Percentiles rank a stretch among this genome's conserved stretches.
Conservation (phyloP, 176 grass and related monocot species). For the sorghum (Sorghum bicolor) region Sorghum_bicolor_NCBIv3 NC_012876.2:65075501-65076000, state of each 20-base stretch:
- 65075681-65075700: background rate
- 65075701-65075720: background rate
- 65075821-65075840: conserved; percentile 79
- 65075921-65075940: background rate
- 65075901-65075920: background rate
- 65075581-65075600: background rate
- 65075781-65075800: conserved; percentile 37
- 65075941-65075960: background rate
- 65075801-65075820: conserved; percentile 74
- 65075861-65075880: conserved; percentile 50
- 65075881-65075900: background rate
- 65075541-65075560: too few relatives aligned
- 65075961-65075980: background rate
- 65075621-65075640: background rate
- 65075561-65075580: background rate
- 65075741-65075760: background rate
- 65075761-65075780: background rate
- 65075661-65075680: background rate
- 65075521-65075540: too few relatives aligned
- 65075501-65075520: too few relatives aligned
- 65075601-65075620: background rate
- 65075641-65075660: conserved; percentile 1
- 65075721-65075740: background rate
- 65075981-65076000: background rate
- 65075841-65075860: conserved; percentile 66